Percentiles rank a stretch among this genome's conserved stretches.
Conservation (phyloP, 1,139 yeast genomes). For the Geotrichum siamense region DNA sequence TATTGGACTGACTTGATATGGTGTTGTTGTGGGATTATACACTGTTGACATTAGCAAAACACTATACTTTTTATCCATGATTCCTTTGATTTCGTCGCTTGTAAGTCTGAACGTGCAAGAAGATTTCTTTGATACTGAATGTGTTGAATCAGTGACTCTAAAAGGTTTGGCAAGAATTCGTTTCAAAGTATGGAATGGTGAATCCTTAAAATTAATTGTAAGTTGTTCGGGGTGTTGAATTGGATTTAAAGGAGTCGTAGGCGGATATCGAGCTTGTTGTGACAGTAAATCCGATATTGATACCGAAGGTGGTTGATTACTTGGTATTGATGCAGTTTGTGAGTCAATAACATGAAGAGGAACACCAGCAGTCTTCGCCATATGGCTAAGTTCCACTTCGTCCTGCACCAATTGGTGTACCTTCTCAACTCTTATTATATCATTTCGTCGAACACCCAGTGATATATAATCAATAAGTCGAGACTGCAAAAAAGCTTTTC, state of each 20-base stretch:
- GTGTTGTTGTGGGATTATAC: conserved; percentile 9
- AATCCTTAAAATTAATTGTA: conserved; percentile 23
- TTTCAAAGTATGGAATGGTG: conserved; percentile 30
- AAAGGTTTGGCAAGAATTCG: conserved; percentile 24
- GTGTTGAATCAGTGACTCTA: conserved; percentile 23
- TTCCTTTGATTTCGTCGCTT: conserved; percentile 14
- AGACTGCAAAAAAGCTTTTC: conserved; percentile 29
- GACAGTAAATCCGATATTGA: background rate
- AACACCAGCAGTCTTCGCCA: background rate
- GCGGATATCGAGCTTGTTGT: background rate
- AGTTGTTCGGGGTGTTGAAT: background rate
- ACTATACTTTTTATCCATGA: conserved; percentile 13
- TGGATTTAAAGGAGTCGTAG: background rate
- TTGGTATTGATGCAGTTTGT: background rate
- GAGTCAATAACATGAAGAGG: background rate
- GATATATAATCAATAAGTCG: conserved; percentile 24
- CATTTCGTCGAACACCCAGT: conserved; percentile 11
- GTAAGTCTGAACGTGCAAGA: conserved; percentile 20
- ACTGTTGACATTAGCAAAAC: conserved; percentile 24
- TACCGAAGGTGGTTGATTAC: background rate
- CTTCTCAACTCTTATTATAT: conserved; percentile 9
- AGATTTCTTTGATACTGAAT: conserved; percentile 18
- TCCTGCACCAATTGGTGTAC: background rate
- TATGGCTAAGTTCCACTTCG: background rate
- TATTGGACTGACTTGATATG: conserved; percentile 19